Evolutionary conservation across 768 basidiomycete species (phyloP).

Genomic region (Lentinus brumalis): DNA sequence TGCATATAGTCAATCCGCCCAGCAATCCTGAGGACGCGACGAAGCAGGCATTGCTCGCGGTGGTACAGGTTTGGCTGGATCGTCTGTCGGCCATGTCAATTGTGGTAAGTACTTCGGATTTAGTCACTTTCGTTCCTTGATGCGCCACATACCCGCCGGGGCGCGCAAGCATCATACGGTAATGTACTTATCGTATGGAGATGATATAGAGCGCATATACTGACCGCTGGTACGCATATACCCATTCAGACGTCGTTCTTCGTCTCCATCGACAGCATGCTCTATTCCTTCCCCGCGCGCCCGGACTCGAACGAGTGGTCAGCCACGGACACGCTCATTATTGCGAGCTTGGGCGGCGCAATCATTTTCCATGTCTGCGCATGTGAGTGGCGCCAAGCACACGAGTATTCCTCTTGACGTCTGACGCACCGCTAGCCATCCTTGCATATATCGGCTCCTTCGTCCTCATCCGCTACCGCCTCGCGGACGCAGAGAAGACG

Average conservation of each 20-base stretch:
- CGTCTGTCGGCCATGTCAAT: slow-evolving; percentile 59
- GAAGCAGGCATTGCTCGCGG: slow-evolving; percentile 19
- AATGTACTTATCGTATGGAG: no score
- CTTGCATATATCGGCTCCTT: slow-evolving; percentile 58
- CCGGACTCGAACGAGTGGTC: slow-evolving; percentile 21
- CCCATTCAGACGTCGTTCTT: slow-evolving; percentile 59
- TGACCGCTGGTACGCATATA: neutral
- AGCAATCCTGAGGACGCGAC: slow-evolving; percentile 1
- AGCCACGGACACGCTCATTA: slow-evolving; percentile 13
- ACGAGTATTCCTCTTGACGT: no score
- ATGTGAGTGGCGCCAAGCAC: slow-evolving; percentile 34
- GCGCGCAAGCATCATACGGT: no score
- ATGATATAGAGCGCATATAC: neutral
- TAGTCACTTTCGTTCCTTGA: neutral
- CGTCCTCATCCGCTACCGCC: slow-evolving; percentile 54
- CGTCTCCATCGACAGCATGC: slow-evolving; percentile 56
- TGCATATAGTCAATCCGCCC: neutral
- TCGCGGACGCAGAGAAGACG: slow-evolving; percentile 47
- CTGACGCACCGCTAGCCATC: slow-evolving; percentile 32
- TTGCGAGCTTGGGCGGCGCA: slow-evolving; percentile 14
- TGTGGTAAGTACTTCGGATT: slow-evolving; percentile 42
- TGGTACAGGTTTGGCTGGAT: slow-evolving; percentile 63
- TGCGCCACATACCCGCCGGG: no score
- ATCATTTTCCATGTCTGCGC: slow-evolving; percentile 49
- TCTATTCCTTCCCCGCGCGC: slow-evolving; percentile 28